A percentile compares a stretch with the other conserved stretches of the same genome.
phyloP scores from a whole-genome alignment of 345 rosid species.

The Rhodamnia rubescens region DNA sequence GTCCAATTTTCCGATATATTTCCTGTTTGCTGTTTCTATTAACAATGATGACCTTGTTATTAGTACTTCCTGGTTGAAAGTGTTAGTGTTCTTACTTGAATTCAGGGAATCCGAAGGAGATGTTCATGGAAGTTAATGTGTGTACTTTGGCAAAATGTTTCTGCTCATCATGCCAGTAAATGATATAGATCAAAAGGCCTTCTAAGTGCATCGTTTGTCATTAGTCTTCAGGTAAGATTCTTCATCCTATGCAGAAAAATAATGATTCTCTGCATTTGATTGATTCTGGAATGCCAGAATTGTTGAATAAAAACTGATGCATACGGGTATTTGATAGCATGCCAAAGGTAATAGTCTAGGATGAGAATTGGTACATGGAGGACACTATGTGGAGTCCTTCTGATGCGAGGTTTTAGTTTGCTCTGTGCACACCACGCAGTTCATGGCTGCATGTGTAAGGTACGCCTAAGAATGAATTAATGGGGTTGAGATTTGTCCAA shows the following conservation, averaged over 20 bases:
- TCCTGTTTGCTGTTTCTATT: neutral
- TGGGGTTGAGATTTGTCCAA: no score
- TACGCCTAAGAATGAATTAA: neutral
- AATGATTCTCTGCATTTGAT: neutral
- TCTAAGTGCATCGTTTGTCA: neutral
- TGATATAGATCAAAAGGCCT: neutral
- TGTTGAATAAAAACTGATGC: neutral
- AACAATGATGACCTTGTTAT: no score
- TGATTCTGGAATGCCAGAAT: neutral
- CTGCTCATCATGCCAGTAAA: neutral
- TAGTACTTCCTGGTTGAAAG: neutral
- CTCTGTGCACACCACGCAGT: neutral
- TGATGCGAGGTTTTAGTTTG: neutral
- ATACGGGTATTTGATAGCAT: neutral
- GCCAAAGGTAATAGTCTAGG: neutral
- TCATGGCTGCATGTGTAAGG: neutral
- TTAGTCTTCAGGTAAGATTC: neutral
- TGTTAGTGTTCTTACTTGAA: neutral
- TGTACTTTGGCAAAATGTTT: neutral
- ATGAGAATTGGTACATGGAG: neutral
- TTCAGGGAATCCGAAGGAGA: neutral
- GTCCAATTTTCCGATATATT: no score
- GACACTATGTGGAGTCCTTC: no score
- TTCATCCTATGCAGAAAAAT: no score
- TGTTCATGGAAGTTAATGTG: neutral